phyloP scores from a whole-genome alignment of 2,329 filamentous ascomycete genomes.

The Neonectria sp. region DNA sequence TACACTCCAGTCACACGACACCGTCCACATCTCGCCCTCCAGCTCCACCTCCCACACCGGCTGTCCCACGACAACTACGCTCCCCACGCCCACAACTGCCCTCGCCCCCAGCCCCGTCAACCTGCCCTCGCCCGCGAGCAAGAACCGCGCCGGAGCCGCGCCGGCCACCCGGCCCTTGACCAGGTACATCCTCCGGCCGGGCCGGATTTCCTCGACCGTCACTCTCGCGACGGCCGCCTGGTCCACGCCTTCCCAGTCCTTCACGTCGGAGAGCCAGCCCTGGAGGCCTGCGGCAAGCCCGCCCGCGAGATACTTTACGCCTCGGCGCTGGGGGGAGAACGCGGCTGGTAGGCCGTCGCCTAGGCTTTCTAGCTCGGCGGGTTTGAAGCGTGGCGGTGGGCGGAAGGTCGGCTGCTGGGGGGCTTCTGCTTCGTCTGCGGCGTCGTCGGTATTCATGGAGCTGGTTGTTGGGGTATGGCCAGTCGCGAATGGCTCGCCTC shows the following conservation, averaged over 20 bases:
- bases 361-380: conserved; percentile 43
- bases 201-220: conserved; percentile 49
- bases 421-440: conserved; percentile 34
- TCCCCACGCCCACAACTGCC: conserved; percentile 48
- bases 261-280: conserved; percentile 59
- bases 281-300: conserved; percentile 59
- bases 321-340: conserved; percentile 56
- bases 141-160: conserved; percentile 40
- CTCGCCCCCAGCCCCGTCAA: conserved; percentile 54
- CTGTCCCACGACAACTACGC: conserved; percentile 52
- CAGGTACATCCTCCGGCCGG: conserved; percentile 55
- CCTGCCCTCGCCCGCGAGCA: conserved; percentile 57
- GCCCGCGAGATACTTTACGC: conserved; percentile 53
- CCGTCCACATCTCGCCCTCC: conserved; percentile 53
- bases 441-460: conserved; percentile 33
- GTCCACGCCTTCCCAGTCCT: conserved; percentile 50
- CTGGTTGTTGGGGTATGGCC: conserved; percentile 27
- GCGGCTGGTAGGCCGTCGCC: conserved; percentile 44
- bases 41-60: conserved; percentile 58
- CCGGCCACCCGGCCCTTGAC: conserved; percentile 38
- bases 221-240: conserved; percentile 44
- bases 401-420: conserved; percentile 57
- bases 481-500: conserved; percentile 8
- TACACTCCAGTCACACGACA: conserved; percentile 57
- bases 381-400: conserved; percentile 58